Percentiles rank a stretch among this genome's conserved stretches.
Evolutionary conservation across 768 basidiomycete species (phyloP).

Genomic region (Lentinus brumalis): DNA sequence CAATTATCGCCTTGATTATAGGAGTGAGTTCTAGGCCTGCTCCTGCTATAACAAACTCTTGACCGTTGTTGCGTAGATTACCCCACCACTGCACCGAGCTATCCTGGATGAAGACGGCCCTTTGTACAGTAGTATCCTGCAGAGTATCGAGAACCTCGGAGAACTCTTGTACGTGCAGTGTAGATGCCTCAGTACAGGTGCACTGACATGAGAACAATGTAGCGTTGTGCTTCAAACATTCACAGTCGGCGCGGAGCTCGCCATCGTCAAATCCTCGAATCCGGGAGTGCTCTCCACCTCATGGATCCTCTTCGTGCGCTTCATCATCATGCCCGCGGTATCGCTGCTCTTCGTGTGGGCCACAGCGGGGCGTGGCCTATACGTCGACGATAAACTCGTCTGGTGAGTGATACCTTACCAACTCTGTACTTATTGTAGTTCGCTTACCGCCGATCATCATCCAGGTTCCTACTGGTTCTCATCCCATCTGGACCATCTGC

Average conservation of each 20-base stretch:
- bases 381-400: constrained; percentile 32
- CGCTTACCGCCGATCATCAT: background rate
- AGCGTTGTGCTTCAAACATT: constrained; percentile 33
- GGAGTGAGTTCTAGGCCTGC: constrained; percentile 18
- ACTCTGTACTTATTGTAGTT: background rate
- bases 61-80: constrained; percentile 17
- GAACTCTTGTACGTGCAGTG: constrained; percentile 27
- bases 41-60: background rate
- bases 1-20: constrained; percentile 29
- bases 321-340: constrained; percentile 30
- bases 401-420: constrained; percentile 24
- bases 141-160: constrained; percentile 28
- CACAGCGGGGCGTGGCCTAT: constrained; percentile 30
- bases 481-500: constrained; percentile 33
- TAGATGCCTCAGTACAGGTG: background rate
- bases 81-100: constrained; percentile 21
- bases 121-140: constrained; percentile 28
- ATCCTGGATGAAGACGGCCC: constrained; percentile 26
- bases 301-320: constrained; percentile 30
- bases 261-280: constrained; percentile 22
- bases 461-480: constrained; percentile 33
- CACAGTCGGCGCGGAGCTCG: constrained; percentile 31
- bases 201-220: background rate
- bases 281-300: constrained; percentile 19
- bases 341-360: constrained; percentile 28